These are phyloP conservation scores for Verruconis gallopava DNA, from an alignment of 2,329 filamentous ascomycete genomes.

Conservation along the genomic window DNA sequence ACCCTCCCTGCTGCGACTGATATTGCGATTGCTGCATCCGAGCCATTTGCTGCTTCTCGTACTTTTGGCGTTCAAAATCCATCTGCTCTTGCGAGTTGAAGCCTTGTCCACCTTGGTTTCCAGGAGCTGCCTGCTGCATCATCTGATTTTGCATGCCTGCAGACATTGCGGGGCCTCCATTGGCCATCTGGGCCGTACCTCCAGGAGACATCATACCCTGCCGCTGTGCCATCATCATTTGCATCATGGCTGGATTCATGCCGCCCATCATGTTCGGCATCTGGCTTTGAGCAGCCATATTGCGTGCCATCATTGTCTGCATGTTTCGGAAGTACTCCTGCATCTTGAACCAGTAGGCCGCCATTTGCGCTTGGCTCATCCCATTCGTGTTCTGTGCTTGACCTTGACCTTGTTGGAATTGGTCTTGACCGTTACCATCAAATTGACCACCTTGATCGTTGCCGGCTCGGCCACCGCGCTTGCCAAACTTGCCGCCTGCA, in stretches of 20 bases:
- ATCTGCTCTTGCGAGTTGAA: conserved; percentile 62
- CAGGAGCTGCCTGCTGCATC: conserved; percentile 12
- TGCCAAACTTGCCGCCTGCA: conserved; percentile 20
- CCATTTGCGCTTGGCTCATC: conserved; percentile 96
- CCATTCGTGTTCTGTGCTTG: conserved; percentile 31
- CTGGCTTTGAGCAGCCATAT: conserved; percentile 11
- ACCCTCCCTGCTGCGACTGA: conserved; percentile 28
- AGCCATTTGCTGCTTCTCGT: conserved; percentile 53
- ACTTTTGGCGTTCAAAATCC: conserved; percentile 66
- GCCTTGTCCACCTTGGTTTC: conserved; percentile 30
- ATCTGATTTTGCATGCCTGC: conserved; percentile 58
- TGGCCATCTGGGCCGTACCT: conserved; percentile 15
- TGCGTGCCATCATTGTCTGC: conserved; percentile 70
- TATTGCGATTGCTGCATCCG: conserved; percentile 31
- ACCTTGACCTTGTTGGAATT: conserved; percentile 25
- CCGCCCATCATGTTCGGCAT: conserved; percentile 32
- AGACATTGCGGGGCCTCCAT: conserved; percentile 38
- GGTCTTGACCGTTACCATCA: conserved; percentile 33
- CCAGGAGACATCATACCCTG: conserved; percentile 17
- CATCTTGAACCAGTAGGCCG: conserved; percentile 97
- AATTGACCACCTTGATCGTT: conserved; percentile 19
- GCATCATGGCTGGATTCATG: conserved; percentile 48
- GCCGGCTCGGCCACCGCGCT: conserved; percentile 20
- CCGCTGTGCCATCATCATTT: conserved; percentile 26
- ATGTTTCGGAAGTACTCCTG: conserved; percentile 93